Evolutionary conservation across 108 stramenopile species (phyloP).

Genomic region (Mayamaea pseudoterrestris): DNA sequence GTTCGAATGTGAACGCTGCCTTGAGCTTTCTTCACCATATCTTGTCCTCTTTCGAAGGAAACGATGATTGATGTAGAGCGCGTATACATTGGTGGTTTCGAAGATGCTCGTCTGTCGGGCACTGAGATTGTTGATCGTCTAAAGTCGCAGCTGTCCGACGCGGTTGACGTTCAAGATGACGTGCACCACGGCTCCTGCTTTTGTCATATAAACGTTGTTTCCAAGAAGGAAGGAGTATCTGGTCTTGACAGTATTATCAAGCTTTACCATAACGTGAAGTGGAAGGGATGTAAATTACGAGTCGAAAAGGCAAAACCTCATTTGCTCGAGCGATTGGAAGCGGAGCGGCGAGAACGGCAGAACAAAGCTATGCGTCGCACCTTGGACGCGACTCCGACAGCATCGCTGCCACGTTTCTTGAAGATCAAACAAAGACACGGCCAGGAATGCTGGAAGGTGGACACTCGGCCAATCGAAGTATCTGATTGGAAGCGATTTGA

Average conservation of each 20-base stretch:
- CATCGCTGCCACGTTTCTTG: constrained; percentile 35
- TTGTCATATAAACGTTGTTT: constrained; percentile 17
- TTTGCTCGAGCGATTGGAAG: constrained; percentile 54
- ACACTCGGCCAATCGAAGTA: constrained; percentile 35
- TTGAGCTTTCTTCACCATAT: no score
- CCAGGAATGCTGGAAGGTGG: constrained; percentile 55
- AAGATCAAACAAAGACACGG: constrained; percentile 60
- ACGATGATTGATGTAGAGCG: constrained; percentile 23
- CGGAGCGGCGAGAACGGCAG: constrained; percentile 19
- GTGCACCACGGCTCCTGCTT: constrained; percentile 12
- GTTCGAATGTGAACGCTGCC: no score
- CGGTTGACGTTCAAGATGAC: constrained; percentile 21
- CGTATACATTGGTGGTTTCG: constrained; percentile 72
- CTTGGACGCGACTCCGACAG: constrained; percentile 6
- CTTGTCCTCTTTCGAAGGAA: no score
- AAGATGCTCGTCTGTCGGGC: constrained; percentile 47
- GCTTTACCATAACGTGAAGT: constrained; percentile 72
- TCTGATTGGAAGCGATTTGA: constrained; percentile 16
- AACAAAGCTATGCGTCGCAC: background rate
- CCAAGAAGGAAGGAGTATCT: constrained; percentile 7
- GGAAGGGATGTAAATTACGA: constrained; percentile 66
- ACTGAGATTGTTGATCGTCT: constrained; percentile 42
- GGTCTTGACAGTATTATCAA: constrained; percentile 43
- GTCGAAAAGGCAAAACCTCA: constrained; percentile 58
- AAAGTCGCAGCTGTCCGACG: constrained; percentile 5